Base-by-base conservation (phyloP, 139 green algal species). In the Pleodorina starrii region DNA sequence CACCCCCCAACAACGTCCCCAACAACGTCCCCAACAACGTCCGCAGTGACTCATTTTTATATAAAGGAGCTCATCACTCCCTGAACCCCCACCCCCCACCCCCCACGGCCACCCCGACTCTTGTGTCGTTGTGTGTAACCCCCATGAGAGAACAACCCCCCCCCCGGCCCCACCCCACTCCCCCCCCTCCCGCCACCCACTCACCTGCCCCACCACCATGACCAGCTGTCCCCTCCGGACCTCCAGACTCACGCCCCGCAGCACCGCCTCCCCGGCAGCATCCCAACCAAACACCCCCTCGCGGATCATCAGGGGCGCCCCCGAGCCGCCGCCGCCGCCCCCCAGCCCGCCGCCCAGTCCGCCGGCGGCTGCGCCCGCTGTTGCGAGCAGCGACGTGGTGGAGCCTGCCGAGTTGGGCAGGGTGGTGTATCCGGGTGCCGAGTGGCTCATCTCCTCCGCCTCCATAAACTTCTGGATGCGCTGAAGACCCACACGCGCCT, bases 401-500 rank as follows among this genome's bases (percentile, higher is more conserved):
- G 25, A 48, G 46, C 69, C 46, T n/a, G 40, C n/a, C 19, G 46
- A 48, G 44, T 35, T 42, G 29, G 84, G 82, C 32, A 78, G 29
- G 44, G 46, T 71, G 42, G 82, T 81, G 68, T 81, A 88, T 2
- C 68, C 82, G 32, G 82, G 66, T 7, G 36, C 87, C 3, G 40
- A 60, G 59, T 86, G 79, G 54, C 57, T 68, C 92, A 96, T 94
- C 76, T 98, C 96, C 35, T 96, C 92, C 5, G 86, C 74, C 71
- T 97, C 90, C 91, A 98, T 91, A 84, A 96, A 98, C 35, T 89
- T 91, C 81, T 97, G 96, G 17, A 98, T 94, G 57, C 96, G 94
- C 60, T 94, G 90, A 42, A 98, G 86, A 0, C 94, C 95, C 50
- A 98, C 96, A 27, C 90, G 90, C 23, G 90, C 95, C 66, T 96